These are phyloP conservation scores for Coprinopsis marcescibilis DNA, from an alignment of 768 basidiomycete genomes.

Conservation along the genomic window DNA sequence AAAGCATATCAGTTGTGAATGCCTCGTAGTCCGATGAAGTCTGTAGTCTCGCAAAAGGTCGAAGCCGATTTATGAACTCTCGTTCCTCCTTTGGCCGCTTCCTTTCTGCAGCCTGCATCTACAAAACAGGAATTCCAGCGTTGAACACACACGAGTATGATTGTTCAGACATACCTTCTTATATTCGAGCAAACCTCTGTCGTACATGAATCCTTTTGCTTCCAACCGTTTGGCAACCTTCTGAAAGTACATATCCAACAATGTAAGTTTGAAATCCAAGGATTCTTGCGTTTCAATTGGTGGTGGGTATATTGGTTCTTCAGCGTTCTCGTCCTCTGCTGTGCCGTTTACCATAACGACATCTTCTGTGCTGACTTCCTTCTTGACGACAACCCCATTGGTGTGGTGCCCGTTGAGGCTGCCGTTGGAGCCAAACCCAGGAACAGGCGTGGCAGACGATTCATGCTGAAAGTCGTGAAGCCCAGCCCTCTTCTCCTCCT, in stretches of 20 bases:
- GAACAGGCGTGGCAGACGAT: constrained; percentile 21
- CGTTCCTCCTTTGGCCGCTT: constrained; percentile 88
- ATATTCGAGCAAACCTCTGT: constrained; percentile 86
- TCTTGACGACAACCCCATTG: constrained; percentile 33
- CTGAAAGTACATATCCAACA: constrained; percentile 89
- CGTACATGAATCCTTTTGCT: constrained; percentile 85
- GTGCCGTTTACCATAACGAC: constrained; percentile 41
- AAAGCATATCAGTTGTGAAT: constrained; percentile 84
- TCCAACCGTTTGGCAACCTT: constrained; percentile 81
- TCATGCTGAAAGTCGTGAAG: constrained; percentile 19
- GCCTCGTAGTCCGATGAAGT: constrained; percentile 88
- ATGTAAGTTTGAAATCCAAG: constrained; percentile 78
- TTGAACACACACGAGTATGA: constrained; percentile 6
- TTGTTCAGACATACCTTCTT: constrained; percentile 69
- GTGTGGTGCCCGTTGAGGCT: constrained; percentile 37
- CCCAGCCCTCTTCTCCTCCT: constrained; percentile 37
- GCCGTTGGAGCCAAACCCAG: constrained; percentile 37
- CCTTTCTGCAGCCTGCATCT: constrained; percentile 91
- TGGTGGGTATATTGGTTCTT: constrained; percentile 65
- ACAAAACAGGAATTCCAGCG: constrained; percentile 6
- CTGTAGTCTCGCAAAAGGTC: constrained; percentile 87
- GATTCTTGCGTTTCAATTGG: constrained; percentile 83
- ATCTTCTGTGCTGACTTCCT: constrained; percentile 41
- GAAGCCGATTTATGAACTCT: constrained; percentile 82
- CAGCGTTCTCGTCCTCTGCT: constrained; percentile 53